phyloP scores from a whole-genome alignment of 345 rosid genomes.

The Cardamine resedifolia region DNA sequence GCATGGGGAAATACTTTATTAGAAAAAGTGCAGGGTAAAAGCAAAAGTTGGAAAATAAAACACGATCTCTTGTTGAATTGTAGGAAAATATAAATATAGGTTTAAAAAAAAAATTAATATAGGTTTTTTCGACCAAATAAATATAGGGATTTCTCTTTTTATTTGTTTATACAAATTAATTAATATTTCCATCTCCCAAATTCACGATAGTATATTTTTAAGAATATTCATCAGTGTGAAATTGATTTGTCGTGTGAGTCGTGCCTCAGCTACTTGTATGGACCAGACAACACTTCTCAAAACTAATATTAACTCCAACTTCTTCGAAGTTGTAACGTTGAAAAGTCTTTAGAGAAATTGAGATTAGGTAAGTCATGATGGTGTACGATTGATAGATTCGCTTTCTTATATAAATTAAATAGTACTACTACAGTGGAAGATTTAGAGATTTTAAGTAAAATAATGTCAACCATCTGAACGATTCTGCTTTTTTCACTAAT shows the following conservation, averaged over 20 bases:
- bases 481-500: slow-evolving; percentile 26
- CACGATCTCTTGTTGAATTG: neutral
- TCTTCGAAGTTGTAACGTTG: neutral
- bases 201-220: neutral
- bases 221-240: neutral
- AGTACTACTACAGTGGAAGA: slow-evolving; percentile 16
- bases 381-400: slow-evolving; percentile 25
- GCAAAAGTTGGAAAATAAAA: neutral
- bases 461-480: slow-evolving; percentile 27
- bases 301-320: neutral
- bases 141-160: neutral
- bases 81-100: neutral
- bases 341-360: neutral
- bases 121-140: neutral
- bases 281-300: neutral
- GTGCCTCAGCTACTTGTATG: neutral
- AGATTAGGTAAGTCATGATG: slow-evolving; percentile 5
- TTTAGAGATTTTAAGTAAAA: slow-evolving; percentile 7
- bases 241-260: neutral
- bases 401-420: neutral
- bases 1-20: neutral
- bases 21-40: neutral
- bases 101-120: neutral
- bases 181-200: neutral
- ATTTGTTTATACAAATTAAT: neutral